A percentile compares a stretch with the other conserved stretches of the same genome.
Conservation (phyloP, 768 basidiomycete genomes). For the Russula ochroleuca region DNA sequence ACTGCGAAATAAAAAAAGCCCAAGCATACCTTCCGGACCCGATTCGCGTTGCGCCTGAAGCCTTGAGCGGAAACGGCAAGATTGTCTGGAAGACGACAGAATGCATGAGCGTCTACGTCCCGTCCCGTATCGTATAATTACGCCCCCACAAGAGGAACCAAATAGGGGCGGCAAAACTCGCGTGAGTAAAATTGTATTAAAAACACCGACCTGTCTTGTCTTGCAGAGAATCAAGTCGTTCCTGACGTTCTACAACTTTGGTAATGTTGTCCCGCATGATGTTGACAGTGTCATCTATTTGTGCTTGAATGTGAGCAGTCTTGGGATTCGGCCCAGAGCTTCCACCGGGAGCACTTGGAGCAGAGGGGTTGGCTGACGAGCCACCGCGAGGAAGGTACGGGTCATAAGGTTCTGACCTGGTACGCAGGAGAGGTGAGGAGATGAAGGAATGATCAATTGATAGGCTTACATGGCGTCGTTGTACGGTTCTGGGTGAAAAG, state of each 20-base stretch:
- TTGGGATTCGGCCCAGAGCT: conserved; percentile 58
- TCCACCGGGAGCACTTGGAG: conserved; percentile 36
- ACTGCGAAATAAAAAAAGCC: background rate
- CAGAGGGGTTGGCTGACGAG: conserved; percentile 50
- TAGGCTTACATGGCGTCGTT: conserved; percentile 24
- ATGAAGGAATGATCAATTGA: conserved; percentile 7
- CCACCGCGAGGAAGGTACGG: conserved; percentile 92
- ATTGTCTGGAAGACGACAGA: conserved; percentile 56
- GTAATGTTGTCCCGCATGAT: conserved; percentile 99
- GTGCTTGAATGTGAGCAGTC: conserved; percentile 93
- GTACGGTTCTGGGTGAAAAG: conserved; percentile 13
- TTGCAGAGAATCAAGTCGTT: conserved; percentile 88
- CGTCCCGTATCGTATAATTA: background rate
- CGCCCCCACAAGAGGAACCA: background rate
- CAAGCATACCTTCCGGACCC: conserved; percentile 84
- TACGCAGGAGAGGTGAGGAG: conserved; percentile 22
- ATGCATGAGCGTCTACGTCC: conserved; percentile 1
- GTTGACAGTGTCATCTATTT: conserved; percentile 95
- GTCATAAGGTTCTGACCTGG: conserved; percentile 97
- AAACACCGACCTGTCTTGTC: conserved; percentile 88
- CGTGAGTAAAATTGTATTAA: background rate
- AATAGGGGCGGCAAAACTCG: background rate
- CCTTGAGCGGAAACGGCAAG: conserved; percentile 98
- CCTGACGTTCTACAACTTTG: conserved; percentile 92
- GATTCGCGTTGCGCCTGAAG: conserved; percentile 94